phyloP scores from a whole-genome alignment of 192 early-diverging fungal species.

The Backusella morwellensis region DNA sequence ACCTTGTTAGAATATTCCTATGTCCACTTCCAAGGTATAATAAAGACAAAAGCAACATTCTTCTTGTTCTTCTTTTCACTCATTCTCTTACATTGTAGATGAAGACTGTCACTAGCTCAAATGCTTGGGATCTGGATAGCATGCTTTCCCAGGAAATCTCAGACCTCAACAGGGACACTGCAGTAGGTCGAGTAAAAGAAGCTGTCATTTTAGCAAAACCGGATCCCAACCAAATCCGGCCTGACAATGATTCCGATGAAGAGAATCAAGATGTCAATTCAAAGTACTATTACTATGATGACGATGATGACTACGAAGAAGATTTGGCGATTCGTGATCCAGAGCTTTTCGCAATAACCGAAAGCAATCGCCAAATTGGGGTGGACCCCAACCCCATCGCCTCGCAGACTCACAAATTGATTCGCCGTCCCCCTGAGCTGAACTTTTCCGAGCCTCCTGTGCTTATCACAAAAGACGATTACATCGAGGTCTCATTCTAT shows the following conservation, averaged over 20 bases:
- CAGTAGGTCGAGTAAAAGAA: slow-evolving; percentile 28
- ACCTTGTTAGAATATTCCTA: not conserved
- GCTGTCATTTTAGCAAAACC: slow-evolving; percentile 32
- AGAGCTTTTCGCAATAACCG: slow-evolving; percentile 33
- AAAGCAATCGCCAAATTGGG: slow-evolving; percentile 32
- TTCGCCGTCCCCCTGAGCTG: slow-evolving; percentile 7
- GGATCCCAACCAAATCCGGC: slow-evolving; percentile 26
- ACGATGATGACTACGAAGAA: slow-evolving; percentile 21
- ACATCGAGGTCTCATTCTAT: slow-evolving; percentile 15
- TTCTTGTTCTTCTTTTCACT: not conserved
- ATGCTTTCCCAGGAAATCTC: slow-evolving; percentile 28
- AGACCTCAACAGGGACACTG: slow-evolving; percentile 31
- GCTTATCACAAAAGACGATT: slow-evolving; percentile 5
- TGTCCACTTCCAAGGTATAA: not conserved
- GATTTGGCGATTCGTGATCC: slow-evolving; percentile 30
- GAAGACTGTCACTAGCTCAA: not conserved
- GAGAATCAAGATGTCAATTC: not conserved
- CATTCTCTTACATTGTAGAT: not conserved
- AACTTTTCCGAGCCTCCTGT: slow-evolving; percentile 15
- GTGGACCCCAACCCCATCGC: slow-evolving; percentile 8
- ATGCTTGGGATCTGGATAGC: slow-evolving; percentile 13
- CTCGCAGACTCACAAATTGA: slow-evolving; percentile 1
- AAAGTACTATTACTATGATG: slow-evolving; percentile 13
- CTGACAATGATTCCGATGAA: slow-evolving; percentile 21
- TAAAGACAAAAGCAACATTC: not conserved